Evolutionary conservation across 2,329 filamentous ascomycete species (phyloP).

Genomic region (Laburnicola sp.): DNA sequence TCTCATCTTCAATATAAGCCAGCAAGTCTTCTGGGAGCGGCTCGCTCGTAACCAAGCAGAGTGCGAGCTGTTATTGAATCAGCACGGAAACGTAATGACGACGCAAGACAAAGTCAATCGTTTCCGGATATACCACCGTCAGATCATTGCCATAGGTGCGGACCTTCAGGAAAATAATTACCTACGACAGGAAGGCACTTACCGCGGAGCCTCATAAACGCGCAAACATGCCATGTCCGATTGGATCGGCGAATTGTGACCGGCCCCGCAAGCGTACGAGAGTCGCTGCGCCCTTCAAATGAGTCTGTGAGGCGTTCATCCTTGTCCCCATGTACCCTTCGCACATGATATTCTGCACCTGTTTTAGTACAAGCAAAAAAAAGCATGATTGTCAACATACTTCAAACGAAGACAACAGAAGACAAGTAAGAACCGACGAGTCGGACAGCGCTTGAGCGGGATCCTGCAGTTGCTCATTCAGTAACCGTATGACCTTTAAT

Average conservation of each 20-base stretch:
- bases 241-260: conserved; percentile 6
- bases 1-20: conserved; percentile 11
- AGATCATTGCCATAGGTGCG: no score
- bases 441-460: conserved; percentile 14
- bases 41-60: conserved; percentile 14
- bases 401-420: conserved; percentile 21
- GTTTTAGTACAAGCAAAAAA: conserved; percentile 2
- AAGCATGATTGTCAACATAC: conserved; percentile 1
- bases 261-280: conserved; percentile 15
- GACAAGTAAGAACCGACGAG: conserved; percentile 19
- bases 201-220: conserved; percentile 17
- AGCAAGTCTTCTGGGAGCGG: conserved; percentile 14
- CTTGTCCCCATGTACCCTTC: conserved; percentile 9
- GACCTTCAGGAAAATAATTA: no score
- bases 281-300: conserved; percentile 20
- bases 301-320: conserved; percentile 14
- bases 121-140: no score
- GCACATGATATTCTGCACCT: conserved; percentile 17
- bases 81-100: no score
- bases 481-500: conserved; percentile 14
- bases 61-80: conserved; percentile 10
- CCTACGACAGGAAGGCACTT: not conserved
- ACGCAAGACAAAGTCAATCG: no score
- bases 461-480: conserved; percentile 20
- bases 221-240: conserved; percentile 15